phyloP scores from a whole-genome alignment of 306 rosid species.

The Phaseolus lunatus region DNA sequence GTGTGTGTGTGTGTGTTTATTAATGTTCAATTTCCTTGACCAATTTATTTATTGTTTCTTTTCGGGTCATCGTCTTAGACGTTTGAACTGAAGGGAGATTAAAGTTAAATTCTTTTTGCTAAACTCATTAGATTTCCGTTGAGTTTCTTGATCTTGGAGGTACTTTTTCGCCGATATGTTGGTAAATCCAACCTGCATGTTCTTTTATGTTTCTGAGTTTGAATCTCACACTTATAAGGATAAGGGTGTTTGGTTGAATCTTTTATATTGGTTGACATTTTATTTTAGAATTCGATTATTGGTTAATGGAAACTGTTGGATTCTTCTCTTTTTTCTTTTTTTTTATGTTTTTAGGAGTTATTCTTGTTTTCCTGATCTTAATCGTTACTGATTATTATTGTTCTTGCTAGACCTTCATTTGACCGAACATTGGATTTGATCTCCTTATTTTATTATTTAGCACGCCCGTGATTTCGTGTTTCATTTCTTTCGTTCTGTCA shows the following conservation, averaged over 20 bases:
- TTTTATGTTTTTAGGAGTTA: neutral
- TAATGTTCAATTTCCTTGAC: neutral
- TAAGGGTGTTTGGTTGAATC: slow-evolving; percentile 9
- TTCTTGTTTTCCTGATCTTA: neutral
- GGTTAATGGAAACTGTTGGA: slow-evolving; percentile 1
- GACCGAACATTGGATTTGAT: neutral
- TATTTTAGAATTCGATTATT: neutral
- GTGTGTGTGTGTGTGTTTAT: too few relatives aligned
- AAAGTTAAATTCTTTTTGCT: neutral
- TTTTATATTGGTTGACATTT: neutral
- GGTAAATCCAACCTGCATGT: too few relatives aligned
- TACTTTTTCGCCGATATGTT: neutral
- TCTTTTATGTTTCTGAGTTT: neutral
- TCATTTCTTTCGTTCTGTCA: slow-evolving; percentile 17
- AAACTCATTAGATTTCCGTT: neutral
- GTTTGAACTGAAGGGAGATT: neutral
- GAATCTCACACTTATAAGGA: neutral
- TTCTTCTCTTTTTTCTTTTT: slow-evolving; percentile 14
- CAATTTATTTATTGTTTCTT: slow-evolving; percentile 6
- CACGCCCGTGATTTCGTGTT: neutral
- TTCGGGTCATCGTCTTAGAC: neutral
- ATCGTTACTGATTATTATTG: neutral
- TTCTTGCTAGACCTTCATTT: neutral
- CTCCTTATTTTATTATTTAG: too few relatives aligned
- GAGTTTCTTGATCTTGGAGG: slow-evolving; percentile 33